Conservation (phyloP, 2,329 filamentous ascomycete species). For the Hypoxylon rubiginosum region DNA sequence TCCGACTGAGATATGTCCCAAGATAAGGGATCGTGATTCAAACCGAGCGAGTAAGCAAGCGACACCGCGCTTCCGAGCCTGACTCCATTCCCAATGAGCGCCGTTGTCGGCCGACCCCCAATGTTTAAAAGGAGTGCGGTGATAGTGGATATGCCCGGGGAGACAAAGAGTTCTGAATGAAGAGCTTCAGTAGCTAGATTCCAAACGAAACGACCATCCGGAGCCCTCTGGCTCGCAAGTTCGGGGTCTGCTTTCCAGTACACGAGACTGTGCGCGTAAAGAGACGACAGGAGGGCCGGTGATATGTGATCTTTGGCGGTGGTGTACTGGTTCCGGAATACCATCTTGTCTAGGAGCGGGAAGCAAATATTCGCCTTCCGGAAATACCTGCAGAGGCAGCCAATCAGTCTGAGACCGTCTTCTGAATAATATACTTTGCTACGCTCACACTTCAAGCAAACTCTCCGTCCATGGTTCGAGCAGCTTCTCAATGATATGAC, state of each 20-base stretch:
- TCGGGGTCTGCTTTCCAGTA: conserved; percentile 67
- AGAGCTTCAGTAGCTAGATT: conserved; percentile 72
- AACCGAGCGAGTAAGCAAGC: conserved; percentile 66
- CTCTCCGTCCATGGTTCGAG: conserved; percentile 67
- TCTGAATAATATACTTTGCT: neutral
- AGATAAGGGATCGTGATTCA: conserved; percentile 65
- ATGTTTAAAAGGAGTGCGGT: conserved; percentile 70
- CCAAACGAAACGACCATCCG: conserved; percentile 72
- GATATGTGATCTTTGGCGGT: conserved; percentile 63
- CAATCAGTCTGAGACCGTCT: neutral
- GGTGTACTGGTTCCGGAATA: conserved; percentile 64
- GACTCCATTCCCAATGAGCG: conserved; percentile 69
- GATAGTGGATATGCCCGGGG: conserved; percentile 70
- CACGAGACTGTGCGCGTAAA: conserved; percentile 70
- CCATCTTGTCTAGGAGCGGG: conserved; percentile 69
- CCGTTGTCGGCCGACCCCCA: conserved; percentile 70
- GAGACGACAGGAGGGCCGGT: conserved; percentile 67
- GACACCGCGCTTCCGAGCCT: conserved; percentile 65
- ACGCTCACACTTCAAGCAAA: conserved; percentile 62
- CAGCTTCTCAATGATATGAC: conserved; percentile 70
- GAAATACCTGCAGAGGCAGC: conserved; percentile 62
- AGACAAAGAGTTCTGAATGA: conserved; percentile 70
- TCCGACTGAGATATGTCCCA: conserved; percentile 67
- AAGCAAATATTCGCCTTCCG: conserved; percentile 70
- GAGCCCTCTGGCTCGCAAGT: conserved; percentile 61